Conservation (phyloP, 78 protist species). For the Blattamonas nauphoetae region DNA sequence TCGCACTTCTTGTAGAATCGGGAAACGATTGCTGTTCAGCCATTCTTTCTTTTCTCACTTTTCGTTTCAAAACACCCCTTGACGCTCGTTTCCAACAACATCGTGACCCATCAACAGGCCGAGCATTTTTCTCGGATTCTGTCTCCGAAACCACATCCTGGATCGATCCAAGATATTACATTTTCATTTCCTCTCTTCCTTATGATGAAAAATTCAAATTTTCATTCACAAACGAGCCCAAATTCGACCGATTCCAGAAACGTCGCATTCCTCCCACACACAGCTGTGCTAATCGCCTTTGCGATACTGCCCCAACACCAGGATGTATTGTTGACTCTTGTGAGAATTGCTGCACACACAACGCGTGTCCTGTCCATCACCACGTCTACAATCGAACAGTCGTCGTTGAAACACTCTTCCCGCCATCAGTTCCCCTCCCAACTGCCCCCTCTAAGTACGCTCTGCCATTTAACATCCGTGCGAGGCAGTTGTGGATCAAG, state of each 20-base stretch:
- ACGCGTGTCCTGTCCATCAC: too few species aligned
- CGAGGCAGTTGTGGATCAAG: background rate
- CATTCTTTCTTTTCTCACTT: background rate
- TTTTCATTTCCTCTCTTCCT: background rate
- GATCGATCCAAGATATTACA: constrained; percentile 5
- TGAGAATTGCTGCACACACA: background rate
- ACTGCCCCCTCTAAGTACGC: background rate
- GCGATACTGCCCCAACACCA: background rate
- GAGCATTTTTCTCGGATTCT: background rate
- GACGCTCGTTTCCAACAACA: background rate
- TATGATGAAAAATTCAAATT: background rate
- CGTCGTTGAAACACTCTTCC: background rate
- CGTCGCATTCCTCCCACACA: background rate
- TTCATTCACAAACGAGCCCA: background rate
- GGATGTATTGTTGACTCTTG: background rate
- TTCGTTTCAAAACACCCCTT: background rate
- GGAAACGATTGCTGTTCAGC: background rate
- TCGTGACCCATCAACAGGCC: background rate
- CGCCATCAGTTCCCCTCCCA: background rate
- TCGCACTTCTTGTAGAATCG: background rate
- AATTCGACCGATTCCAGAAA: too few species aligned
- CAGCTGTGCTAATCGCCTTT: background rate
- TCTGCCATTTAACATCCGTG: background rate
- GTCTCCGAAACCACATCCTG: background rate
- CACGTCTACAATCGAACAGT: background rate